Percentiles rank a stretch among this genome's conserved stretches.
phyloP scores from a whole-genome alignment of 2,329 filamentous ascomycete genomes.

The Aureobasidium subglaciale region DNA sequence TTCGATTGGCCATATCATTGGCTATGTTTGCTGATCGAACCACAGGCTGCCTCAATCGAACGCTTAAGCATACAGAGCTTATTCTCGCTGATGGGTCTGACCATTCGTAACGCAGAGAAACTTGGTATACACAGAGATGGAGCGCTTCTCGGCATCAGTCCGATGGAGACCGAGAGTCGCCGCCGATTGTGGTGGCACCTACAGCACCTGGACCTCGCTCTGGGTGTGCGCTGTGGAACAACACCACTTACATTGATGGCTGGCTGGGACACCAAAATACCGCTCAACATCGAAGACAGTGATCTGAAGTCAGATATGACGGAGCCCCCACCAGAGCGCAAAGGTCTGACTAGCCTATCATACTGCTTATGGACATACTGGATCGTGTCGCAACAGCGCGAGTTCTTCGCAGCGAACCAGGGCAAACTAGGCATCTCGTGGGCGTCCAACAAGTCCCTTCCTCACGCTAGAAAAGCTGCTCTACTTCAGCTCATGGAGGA shows the following conservation, averaged over 20 bases:
- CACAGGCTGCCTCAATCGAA: neutral
- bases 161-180: constrained; percentile 53
- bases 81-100: constrained; percentile 48
- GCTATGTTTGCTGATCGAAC: neutral
- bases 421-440: constrained; percentile 7
- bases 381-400: constrained; percentile 5
- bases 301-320: constrained; percentile 5
- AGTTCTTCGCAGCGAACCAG: neutral
- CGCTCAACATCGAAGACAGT: constrained; percentile 13
- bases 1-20: neutral
- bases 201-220: constrained; percentile 15
- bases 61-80: neutral
- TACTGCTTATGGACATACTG: constrained; percentile 14
- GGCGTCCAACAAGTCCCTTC: neutral
- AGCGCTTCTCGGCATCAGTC: constrained; percentile 40
- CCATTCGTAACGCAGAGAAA: constrained; percentile 53
- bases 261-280: constrained; percentile 11
- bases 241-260: constrained; percentile 14
- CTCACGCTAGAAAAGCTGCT: neutral
- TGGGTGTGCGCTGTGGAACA: constrained; percentile 5
- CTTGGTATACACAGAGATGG: constrained; percentile 57
- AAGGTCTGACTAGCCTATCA: constrained; percentile 15
- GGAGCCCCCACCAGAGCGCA: neutral
- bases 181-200: constrained; percentile 50
- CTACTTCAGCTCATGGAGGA: constrained; percentile 5